Conservation (phyloP, 108 stramenopile genomes). For the Cyclotella cryptica region DNA sequence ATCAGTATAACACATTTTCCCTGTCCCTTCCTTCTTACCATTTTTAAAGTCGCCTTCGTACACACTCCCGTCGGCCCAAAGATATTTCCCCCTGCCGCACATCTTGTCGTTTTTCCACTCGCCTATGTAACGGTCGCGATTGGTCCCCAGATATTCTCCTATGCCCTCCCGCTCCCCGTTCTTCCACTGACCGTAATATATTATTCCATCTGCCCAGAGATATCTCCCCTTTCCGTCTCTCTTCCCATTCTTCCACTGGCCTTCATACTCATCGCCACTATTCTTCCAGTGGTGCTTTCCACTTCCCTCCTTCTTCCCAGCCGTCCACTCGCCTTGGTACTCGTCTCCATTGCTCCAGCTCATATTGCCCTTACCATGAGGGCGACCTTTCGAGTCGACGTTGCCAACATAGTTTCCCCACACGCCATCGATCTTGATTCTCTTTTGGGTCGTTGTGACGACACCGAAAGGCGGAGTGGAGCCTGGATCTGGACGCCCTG, state of each 20-base stretch:
- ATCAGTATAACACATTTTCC: slow-evolving; percentile 17
- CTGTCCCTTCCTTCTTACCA: slow-evolving; percentile 33
- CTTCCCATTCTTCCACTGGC: background rate
- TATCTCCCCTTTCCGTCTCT: slow-evolving; percentile 3
- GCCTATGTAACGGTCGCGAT: background rate
- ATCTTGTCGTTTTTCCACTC: slow-evolving; percentile 10
- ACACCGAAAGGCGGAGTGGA: too few species aligned
- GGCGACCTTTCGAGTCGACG: background rate
- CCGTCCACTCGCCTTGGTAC: slow-evolving; percentile 17
- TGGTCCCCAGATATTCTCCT: background rate
- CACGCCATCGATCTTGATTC: background rate
- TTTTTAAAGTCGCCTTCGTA: background rate
- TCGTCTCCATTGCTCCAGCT: background rate
- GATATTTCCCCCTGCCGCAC: too few species aligned
- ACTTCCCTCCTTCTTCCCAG: slow-evolving; percentile 11
- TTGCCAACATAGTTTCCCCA: slow-evolving; percentile 1
- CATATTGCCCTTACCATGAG: slow-evolving; percentile 5
- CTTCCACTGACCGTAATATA: slow-evolving; percentile 4
- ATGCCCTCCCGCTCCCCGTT: slow-evolving; percentile 10
- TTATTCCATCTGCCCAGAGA: background rate
- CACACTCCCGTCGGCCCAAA: background rate
- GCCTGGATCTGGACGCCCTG: too few species aligned
- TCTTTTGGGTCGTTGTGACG: background rate
- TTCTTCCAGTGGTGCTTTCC: background rate
- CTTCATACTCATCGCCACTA: slow-evolving; percentile 4